Base-by-base conservation (phyloP, 805 yeast genomes). In the Myxozyma neotropica region DNA sequence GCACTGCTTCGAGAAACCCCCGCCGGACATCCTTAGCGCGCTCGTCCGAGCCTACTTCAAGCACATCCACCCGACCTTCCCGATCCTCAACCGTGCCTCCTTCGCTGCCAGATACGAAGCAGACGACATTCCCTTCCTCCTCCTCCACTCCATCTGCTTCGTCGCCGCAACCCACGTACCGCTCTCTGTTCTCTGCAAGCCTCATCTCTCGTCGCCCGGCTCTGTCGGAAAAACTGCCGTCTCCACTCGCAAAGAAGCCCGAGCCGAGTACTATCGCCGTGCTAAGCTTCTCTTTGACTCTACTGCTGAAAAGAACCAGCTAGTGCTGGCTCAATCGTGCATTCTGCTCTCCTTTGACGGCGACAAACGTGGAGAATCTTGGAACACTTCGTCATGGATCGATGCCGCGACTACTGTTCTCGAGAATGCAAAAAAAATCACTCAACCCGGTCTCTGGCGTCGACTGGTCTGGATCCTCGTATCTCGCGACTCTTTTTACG, bases 1-100 rank as follows among this genome's bases (percentile, higher is more conserved):
- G 12, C 36, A 24, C 13, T 58, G 63, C 49, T 58, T 58, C 33
- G 44, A 31, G 15, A 27, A 19, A 24, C 63, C 61, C n/a, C 23
- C 51, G 33, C 56, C 38, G 12, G 48, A 31, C 12, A 12, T 50
- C 38, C 43, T 58, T 27, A 43, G 48, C 38, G 48, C 53, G 21
- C 50, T 60, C 19, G 6, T 61, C 44, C 23, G 39, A 19, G 51
- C 64, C 17, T 62, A 57, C 44, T 61, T 62, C 21, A n/a, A 15
- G n/a, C 49, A 47, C 45, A 44, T 62, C 17, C 66, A 62, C 27
- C 56, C 66, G 1, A n/a, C 52, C n/a, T 54, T 58, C 3, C 66
- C 66, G 33, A 38, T 62, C 26, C 39, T 62, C 10, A 29, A 53
- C 23, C 39, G 55, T 19, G 8, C 17, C n/a, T 36, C 26, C 39